A percentile compares a stretch with the other conserved stretches of the same genome.
Evolutionary conservation across 495 filamentous ascomycete genomes (phyloP).

Genomic region (Chaetomium tenue): DNA sequence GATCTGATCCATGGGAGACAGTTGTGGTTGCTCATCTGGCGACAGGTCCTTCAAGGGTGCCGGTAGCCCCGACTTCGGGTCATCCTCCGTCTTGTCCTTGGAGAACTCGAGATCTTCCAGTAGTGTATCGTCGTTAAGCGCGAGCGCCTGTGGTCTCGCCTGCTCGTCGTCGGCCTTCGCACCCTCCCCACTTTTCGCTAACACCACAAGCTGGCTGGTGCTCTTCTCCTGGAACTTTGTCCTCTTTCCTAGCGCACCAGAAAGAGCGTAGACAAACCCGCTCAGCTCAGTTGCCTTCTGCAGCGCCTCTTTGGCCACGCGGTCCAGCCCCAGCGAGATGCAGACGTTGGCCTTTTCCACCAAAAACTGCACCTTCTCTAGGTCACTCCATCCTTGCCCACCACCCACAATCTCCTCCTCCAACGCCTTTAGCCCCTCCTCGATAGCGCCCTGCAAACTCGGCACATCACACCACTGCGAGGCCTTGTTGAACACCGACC

Average conservation of each 20-base stretch:
- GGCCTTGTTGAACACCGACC: slow-evolving; percentile 43
- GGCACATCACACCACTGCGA: slow-evolving; percentile 52
- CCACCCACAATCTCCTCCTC: slow-evolving; percentile 43
- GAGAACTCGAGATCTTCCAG: slow-evolving; percentile 82
- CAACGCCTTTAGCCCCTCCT: slow-evolving; percentile 47
- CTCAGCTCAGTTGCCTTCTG: slow-evolving; percentile 59
- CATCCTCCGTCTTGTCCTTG: slow-evolving; percentile 37
- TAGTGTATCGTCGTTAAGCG: slow-evolving; percentile 89
- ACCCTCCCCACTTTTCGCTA: slow-evolving; percentile 67
- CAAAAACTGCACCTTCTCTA: slow-evolving; percentile 61
- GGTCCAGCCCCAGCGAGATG: slow-evolving; percentile 81
- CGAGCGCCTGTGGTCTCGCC: slow-evolving; percentile 60
- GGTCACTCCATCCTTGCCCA: slow-evolving; percentile 26
- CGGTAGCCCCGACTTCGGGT: slow-evolving; percentile 55
- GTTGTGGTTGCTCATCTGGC: slow-evolving; percentile 75
- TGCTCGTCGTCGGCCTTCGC: slow-evolving; percentile 11
- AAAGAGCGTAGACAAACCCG: slow-evolving; percentile 77
- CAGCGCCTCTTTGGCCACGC: slow-evolving; percentile 69
- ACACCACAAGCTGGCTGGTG: slow-evolving; percentile 85
- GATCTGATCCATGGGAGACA: slow-evolving; percentile 78
- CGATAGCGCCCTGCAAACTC: slow-evolving; percentile 49
- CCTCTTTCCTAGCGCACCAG: slow-evolving; percentile 82
- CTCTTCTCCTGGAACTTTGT: slow-evolving; percentile 91
- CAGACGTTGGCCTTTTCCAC: slow-evolving; percentile 80
- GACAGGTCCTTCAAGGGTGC: slow-evolving; percentile 59